Evolutionary conservation across 139 green algal genomes (phyloP).

Genomic region (Chlorella sp.): DNA sequence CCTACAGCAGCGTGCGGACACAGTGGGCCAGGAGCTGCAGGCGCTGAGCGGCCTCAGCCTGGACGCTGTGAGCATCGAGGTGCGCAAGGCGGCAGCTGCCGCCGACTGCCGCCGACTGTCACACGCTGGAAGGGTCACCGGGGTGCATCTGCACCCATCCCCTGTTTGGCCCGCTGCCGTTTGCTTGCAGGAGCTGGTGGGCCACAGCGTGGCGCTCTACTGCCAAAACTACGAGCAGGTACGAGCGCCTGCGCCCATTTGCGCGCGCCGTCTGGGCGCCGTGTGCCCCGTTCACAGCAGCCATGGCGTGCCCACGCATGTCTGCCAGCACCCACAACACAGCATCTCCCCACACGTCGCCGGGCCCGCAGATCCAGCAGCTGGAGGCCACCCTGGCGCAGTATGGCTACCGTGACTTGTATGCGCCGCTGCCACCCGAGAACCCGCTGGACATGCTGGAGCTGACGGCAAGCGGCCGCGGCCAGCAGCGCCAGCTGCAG

Average conservation of each 20-base stretch:
- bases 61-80: conserved; percentile 41
- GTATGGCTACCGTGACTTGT: conserved; percentile 41
- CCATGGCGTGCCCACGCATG: too few species aligned
- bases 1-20: conserved; percentile 13
- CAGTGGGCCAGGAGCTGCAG: conserved; percentile 25
- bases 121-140: too few species aligned
- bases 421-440: conserved; percentile 28
- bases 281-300: too few species aligned
- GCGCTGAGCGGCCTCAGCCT: conserved; percentile 38
- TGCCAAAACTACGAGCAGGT: conserved; percentile 26
- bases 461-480: not conserved
- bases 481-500: not conserved
- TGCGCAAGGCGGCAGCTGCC: not conserved
- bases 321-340: too few species aligned
- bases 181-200: conserved; percentile 47
- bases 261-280: not conserved
- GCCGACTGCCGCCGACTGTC: not conserved
- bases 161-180: too few species aligned
- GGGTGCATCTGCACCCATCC: too few species aligned
- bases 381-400: conserved; percentile 28
- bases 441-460: conserved; percentile 41
- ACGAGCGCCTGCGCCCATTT: not conserved
- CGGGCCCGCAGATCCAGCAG: conserved; percentile 17
- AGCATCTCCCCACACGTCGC: too few species aligned
- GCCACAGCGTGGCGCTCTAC: conserved; percentile 41